Base-by-base conservation (phyloP, 1,284 basidiomycete genomes). In the Heterobasidion occidentale region DNA sequence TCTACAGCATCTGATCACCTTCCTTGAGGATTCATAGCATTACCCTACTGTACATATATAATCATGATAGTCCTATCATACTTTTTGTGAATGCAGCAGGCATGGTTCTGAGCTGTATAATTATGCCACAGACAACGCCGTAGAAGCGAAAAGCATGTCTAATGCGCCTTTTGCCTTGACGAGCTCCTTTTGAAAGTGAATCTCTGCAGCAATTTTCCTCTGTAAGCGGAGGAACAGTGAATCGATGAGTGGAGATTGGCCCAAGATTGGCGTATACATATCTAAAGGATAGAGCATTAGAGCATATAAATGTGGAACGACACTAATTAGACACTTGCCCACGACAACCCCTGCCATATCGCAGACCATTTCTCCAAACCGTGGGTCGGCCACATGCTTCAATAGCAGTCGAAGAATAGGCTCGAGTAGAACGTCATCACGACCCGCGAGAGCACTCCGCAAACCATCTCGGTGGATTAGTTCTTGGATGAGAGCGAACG, bases 381-480 rank as follows among this genome's bases (percentile, higher is more conserved):
- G 84, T 51, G 94, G 92, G 70, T 98, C 94, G 2, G 87, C 79
- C 51, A 97, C 81, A 68, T 98, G 83, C 63, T 92, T 90, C 52
- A 94, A 73, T 9, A 99, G 78, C 53, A 98, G 82, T 1, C 86
- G 79, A 9, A 99, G 78, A 19, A 99, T 78, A 0, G 96, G 96
- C 69, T 98, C 94, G 3, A 99, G 77, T 3, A 96, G 81, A 34
- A 98, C 88, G 67, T 99, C 97, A 67, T 99, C 96, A 50, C 97
- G 83, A 33, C 94, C 93, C 0, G 88, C 79, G 5, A 99, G 77
- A 1, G 97, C 96, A 62, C 85, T 84, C 55, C 86, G 80, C 46
- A 99, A 77, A 1, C 92, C 96, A 68, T 99, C 94, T 8, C 92
- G 86, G 65, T 96, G 90, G 51, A 97, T 88, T 42, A 99, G 78